Percentiles rank a stretch among this genome's conserved stretches.
Conservation (phyloP, 176 grass and related monocot species). For the Poa annua region DNA sequence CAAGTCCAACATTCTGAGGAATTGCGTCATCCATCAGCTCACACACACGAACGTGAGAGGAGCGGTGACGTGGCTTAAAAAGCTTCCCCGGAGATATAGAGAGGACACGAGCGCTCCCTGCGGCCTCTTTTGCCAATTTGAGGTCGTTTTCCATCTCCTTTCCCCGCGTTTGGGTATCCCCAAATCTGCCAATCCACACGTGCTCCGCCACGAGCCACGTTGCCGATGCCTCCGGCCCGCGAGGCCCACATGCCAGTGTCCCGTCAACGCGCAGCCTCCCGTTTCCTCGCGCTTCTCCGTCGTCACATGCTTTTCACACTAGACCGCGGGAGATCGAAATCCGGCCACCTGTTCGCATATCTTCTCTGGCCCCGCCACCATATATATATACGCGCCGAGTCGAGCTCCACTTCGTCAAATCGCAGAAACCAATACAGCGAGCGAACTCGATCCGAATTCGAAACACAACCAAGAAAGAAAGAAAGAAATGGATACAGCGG, state of each 20-base stretch:
- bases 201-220: constrained; percentile 41
- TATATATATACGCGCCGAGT: constrained; percentile 33
- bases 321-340: neutral
- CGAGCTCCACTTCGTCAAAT: constrained; percentile 31
- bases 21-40: neutral
- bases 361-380: neutral
- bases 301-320: constrained; percentile 37
- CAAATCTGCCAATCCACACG: constrained; percentile 21
- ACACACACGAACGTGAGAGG: neutral
- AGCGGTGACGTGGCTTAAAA: constrained; percentile 26
- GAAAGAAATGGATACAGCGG: constrained; percentile 29
- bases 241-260: constrained; percentile 35
- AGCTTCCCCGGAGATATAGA: neutral
- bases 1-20: neutral
- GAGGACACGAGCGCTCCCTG: neutral
- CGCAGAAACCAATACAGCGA: constrained; percentile 3
- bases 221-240: neutral
- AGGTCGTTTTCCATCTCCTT: constrained; percentile 26
- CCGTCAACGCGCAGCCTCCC: constrained; percentile 5
- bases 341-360: neutral
- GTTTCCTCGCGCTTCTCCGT: neutral
- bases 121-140: neutral
- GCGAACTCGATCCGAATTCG: constrained; percentile 12
- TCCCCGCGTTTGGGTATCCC: neutral
- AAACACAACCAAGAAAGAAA: neutral